Conservation (phyloP, 306 rosid genomes). For the Ammopiptanthus mongolicus region DNA sequence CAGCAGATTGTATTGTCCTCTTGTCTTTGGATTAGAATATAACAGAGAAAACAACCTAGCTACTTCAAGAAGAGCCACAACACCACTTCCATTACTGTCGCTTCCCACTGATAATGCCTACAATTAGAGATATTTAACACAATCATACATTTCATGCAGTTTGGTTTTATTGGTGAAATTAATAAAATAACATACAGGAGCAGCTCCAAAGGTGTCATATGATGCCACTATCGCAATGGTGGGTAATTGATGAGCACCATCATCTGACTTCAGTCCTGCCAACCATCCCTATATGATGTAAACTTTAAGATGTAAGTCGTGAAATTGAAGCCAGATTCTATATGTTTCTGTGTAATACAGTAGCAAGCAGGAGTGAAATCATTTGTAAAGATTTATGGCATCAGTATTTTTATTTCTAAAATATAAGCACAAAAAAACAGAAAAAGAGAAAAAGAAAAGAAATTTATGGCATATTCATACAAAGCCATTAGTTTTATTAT, state of each 20-base stretch:
- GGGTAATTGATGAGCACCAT: constrained; percentile 86
- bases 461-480: background rate
- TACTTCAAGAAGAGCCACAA: constrained; percentile 95
- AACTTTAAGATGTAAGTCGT: background rate
- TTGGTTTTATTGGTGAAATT: constrained; percentile 7
- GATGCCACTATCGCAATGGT: constrained; percentile 98
- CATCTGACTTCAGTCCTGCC: constrained; percentile 84
- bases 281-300: too few relatives aligned
- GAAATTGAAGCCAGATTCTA: background rate
- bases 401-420: too few relatives aligned
- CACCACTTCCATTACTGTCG: constrained; percentile 95
- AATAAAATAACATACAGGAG: constrained; percentile 69
- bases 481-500: background rate
- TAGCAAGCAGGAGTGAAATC: background rate
- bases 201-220: constrained; percentile 96
- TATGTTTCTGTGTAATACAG: background rate
- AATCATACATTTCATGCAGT: constrained; percentile 19
- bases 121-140: constrained; percentile 28
- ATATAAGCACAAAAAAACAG: too few relatives aligned
- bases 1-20: constrained; percentile 92
- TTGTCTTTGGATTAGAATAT: constrained; percentile 91
- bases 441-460: too few relatives aligned
- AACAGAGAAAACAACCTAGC: constrained; percentile 91
- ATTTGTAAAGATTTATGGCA: too few relatives aligned
- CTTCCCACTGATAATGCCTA: constrained; percentile 97